Percentiles rank a stretch among this genome's conserved stretches.
Evolutionary conservation across 1,284 basidiomycete species (phyloP).

Genomic region (Irpex sp.): DNA sequence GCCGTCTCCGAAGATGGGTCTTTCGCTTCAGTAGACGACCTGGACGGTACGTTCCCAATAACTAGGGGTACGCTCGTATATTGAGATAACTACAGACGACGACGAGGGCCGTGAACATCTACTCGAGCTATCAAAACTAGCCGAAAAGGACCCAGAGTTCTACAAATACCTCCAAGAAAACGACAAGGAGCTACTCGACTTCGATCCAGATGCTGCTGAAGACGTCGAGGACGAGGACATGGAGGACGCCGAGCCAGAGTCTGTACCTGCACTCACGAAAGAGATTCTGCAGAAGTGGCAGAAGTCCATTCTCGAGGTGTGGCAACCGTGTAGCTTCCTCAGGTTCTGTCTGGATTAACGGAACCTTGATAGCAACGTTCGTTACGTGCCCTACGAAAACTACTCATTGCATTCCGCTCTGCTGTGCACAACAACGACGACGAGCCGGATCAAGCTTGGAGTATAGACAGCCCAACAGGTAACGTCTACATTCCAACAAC

Average conservation of each 20-base stretch:
- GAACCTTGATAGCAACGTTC: conserved; percentile 67
- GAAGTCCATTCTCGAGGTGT: conserved; percentile 83
- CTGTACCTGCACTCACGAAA: conserved; percentile 68
- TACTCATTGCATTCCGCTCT: conserved; percentile 86
- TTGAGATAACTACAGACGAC: conserved; percentile 18
- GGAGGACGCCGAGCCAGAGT: conserved; percentile 37
- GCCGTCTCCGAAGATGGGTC: conserved; percentile 62
- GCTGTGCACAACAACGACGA: conserved; percentile 90
- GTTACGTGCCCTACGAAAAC: conserved; percentile 78
- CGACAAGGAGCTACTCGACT: conserved; percentile 85
- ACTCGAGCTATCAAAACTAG: conserved; percentile 84
- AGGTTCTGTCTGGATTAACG: not conserved
- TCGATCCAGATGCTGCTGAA: conserved; percentile 48
- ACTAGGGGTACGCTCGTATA: not conserved
- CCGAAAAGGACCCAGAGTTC: conserved; percentile 97
- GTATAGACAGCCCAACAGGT: conserved; percentile 78
- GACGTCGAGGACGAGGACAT: conserved; percentile 40
- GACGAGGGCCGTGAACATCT: conserved; percentile 75
- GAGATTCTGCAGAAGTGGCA: conserved; percentile 84
- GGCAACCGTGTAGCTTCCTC: no score
- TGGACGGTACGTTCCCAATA: conserved; percentile 50
- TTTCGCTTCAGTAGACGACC: conserved; percentile 73
- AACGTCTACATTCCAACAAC: no score
- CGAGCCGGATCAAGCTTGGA: conserved; percentile 73
- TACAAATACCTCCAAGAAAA: conserved; percentile 98